A percentile compares a stretch with the other conserved stretches of the same genome.
Conservation (phyloP, 2,329 filamentous ascomycete genomes). For the Phaeosphaeria sp. region DNA sequence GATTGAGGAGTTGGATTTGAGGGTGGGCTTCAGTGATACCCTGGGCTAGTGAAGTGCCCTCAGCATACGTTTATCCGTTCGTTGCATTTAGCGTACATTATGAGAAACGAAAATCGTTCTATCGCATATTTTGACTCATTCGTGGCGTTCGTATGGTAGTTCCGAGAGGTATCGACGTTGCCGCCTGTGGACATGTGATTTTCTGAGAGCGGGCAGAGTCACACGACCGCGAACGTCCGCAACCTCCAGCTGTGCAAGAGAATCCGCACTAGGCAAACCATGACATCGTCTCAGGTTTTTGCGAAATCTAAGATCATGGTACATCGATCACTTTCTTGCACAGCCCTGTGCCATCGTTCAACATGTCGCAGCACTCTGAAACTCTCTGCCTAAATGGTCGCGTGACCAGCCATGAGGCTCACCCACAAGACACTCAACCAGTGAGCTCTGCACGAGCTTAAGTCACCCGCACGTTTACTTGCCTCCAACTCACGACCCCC, state of each 20-base stretch:
- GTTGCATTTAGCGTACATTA: conserved; percentile 2
- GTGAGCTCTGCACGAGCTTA: conserved; percentile 34
- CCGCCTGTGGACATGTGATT: background rate
- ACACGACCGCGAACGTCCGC: background rate
- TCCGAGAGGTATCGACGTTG: background rate
- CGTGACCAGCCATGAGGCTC: conserved; percentile 33
- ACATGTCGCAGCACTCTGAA: conserved; percentile 17
- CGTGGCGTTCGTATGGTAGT: background rate
- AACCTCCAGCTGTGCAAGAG: background rate
- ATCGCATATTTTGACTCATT: background rate
- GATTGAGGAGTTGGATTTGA: background rate
- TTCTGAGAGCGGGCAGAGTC: background rate
- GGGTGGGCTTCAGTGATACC: background rate
- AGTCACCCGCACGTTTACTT: conserved; percentile 27
- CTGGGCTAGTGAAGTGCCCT: background rate
- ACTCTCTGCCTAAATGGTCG: conserved; percentile 33
- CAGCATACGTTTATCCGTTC: background rate
- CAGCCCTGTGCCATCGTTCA: conserved; percentile 6
- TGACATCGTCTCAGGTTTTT: background rate
- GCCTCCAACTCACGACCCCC: background rate
- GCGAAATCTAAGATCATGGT: background rate
- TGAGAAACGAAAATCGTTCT: background rate
- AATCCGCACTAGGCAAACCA: background rate
- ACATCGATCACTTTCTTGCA: background rate
- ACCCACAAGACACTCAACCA: conserved; percentile 20